phyloP scores from a whole-genome alignment of 2,329 filamentous ascomycete species.

The Xylariaceae sp. region DNA sequence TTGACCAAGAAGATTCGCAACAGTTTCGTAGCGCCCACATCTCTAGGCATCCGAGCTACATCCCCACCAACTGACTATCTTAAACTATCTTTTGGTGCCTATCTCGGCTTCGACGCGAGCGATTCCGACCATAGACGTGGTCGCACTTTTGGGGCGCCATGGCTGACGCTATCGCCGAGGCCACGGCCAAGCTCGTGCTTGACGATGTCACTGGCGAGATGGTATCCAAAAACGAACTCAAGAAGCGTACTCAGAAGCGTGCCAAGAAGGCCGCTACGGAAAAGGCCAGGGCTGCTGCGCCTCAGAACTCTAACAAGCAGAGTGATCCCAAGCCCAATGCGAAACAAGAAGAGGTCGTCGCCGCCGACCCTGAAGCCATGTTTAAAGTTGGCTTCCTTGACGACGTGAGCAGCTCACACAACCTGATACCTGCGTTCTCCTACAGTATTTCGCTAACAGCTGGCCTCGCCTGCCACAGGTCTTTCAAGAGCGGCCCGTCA shows the following conservation, averaged over 20 bases:
- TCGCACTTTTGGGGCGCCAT: slow-evolving; percentile 31
- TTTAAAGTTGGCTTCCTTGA: slow-evolving; percentile 81
- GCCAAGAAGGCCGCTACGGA: slow-evolving; percentile 62
- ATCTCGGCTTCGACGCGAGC: neutral
- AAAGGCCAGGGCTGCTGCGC: slow-evolving; percentile 51
- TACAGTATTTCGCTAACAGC: neutral
- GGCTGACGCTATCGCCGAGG: slow-evolving; percentile 50
- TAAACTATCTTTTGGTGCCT: no score
- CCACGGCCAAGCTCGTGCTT: slow-evolving; percentile 63
- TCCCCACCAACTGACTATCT: no score
- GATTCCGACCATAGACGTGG: neutral
- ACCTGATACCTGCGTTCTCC: neutral
- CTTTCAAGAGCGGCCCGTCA: slow-evolving; percentile 69
- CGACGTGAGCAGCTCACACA: slow-evolving; percentile 53
- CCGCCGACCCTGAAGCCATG: slow-evolving; percentile 69
- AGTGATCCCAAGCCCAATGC: slow-evolving; percentile 49
- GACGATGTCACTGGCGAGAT: slow-evolving; percentile 70
- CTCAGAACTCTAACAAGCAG: slow-evolving; percentile 27
- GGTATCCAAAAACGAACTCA: slow-evolving; percentile 68
- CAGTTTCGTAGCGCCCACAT: no score
- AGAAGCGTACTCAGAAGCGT: slow-evolving; percentile 64
- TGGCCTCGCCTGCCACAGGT: slow-evolving; percentile 14
- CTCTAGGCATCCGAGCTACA: no score
- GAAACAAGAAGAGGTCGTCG: slow-evolving; percentile 51
- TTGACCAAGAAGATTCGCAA: no score